phyloP scores from a whole-genome alignment of 2,329 filamentous ascomycete species.

The Arachnomyces sp. region DNA sequence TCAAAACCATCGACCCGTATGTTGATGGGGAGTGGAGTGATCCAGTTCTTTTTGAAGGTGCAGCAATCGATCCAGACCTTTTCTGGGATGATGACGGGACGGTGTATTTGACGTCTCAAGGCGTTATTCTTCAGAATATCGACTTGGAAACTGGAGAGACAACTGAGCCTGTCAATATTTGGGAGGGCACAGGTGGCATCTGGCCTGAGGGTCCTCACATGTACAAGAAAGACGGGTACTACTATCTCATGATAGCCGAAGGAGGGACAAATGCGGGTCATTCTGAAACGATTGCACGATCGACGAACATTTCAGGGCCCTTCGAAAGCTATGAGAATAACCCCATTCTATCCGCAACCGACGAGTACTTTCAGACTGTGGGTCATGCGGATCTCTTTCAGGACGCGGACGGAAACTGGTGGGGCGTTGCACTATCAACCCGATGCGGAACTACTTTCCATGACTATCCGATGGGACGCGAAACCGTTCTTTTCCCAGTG shows the following conservation, averaged over 20 bases:
- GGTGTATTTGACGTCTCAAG: slow-evolving; percentile 25
- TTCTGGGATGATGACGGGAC: slow-evolving; percentile 37
- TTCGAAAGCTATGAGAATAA: slow-evolving; percentile 38
- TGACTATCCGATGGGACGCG: slow-evolving; percentile 24
- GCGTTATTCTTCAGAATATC: slow-evolving; percentile 10
- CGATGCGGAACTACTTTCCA: slow-evolving; percentile 11
- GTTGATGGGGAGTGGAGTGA: slow-evolving; percentile 33
- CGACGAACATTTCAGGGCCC: slow-evolving; percentile 38
- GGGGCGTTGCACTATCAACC: slow-evolving; percentile 14
- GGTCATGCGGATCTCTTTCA: slow-evolving; percentile 18
- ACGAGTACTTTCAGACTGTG: slow-evolving; percentile 17
- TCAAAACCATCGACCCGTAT: no score
- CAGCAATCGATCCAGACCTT: slow-evolving; percentile 39
- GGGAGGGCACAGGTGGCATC: slow-evolving; percentile 36
- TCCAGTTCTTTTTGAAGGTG: slow-evolving; percentile 29
- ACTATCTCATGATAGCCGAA: slow-evolving; percentile 44
- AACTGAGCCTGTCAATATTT: slow-evolving; percentile 17
- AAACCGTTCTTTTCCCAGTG: slow-evolving; percentile 24
- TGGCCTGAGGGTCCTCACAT: slow-evolving; percentile 47
- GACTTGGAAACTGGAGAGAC: slow-evolving; percentile 12
- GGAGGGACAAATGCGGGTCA: slow-evolving; percentile 43
- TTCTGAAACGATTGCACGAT: slow-evolving; percentile 43
- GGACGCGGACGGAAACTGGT: slow-evolving; percentile 16
- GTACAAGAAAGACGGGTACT: slow-evolving; percentile 41
- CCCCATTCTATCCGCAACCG: slow-evolving; percentile 36